phyloP scores from a whole-genome alignment of 2,329 filamentous ascomycete genomes.

The Helminthosporium solani region DNA sequence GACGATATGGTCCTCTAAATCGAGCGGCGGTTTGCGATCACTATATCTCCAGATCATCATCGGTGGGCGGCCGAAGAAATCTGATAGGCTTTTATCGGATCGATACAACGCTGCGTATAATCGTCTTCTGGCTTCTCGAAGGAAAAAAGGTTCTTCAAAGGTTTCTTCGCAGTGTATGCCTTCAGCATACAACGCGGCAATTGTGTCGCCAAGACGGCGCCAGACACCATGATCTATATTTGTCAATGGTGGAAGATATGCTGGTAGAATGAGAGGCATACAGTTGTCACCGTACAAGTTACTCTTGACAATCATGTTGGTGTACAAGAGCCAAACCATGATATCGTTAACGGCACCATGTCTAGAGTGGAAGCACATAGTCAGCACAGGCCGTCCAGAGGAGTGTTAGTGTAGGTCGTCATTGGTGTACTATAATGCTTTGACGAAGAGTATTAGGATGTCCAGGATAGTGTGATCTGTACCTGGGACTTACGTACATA shows the following conservation, averaged over 20 bases:
- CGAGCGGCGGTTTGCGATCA: constrained; percentile 33
- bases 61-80: constrained; percentile 39
- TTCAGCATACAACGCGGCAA: constrained; percentile 31
- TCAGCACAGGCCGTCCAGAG: too few species aligned
- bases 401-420: too few species aligned
- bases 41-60: constrained; percentile 39
- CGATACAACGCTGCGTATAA: constrained; percentile 32
- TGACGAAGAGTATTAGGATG: too few species aligned
- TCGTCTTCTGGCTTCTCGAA: constrained; percentile 33
- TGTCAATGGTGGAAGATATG: constrained; percentile 7
- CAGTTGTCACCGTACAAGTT: constrained; percentile 40
- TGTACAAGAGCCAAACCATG: constrained; percentile 38
- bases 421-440: too few species aligned
- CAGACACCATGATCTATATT: constrained; percentile 37
- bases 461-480: too few species aligned
- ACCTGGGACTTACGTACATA: constrained; percentile 3
- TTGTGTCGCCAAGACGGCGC: constrained; percentile 33
- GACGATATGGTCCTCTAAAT: constrained; percentile 32
- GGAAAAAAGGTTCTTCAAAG: constrained; percentile 32
- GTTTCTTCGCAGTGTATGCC: constrained; percentile 39
- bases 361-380: too few species aligned
- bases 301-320: constrained; percentile 32
- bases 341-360: constrained; percentile 41
- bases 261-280: constrained; percentile 2
- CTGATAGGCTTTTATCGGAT: constrained; percentile 36